Conservation (phyloP, 2,329 filamentous ascomycete species). For the Exophiala sp. region DNA sequence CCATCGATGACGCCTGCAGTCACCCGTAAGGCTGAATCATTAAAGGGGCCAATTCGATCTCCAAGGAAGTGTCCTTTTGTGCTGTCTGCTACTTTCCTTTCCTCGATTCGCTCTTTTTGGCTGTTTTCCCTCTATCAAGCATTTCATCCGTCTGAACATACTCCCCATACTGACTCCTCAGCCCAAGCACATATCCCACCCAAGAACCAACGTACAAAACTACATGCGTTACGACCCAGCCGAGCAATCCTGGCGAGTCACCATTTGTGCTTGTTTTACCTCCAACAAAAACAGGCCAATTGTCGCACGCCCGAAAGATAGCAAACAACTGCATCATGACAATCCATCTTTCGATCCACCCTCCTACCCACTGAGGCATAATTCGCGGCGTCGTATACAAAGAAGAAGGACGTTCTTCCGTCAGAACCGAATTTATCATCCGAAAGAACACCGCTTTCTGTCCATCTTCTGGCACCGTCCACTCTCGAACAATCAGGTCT, state of each 20-base stretch:
- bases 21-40: too few relatives aligned
- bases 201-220: slow-evolving; percentile 3
- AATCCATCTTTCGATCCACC: slow-evolving; percentile 15
- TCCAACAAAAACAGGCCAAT: slow-evolving; percentile 18
- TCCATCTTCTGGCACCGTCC: slow-evolving; percentile 46
- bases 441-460: slow-evolving; percentile 50
- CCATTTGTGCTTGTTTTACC: neutral
- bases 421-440: slow-evolving; percentile 41
- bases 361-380: slow-evolving; percentile 1
- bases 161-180: slow-evolving; percentile 14
- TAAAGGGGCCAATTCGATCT: too few relatives aligned
- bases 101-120: neutral
- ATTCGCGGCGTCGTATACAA: slow-evolving; percentile 6
- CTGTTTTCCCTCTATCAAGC: neutral
- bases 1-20: too few relatives aligned
- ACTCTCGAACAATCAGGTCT: slow-evolving; percentile 46
- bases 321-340: slow-evolving; percentile 15
- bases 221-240: slow-evolving; percentile 18
- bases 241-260: slow-evolving; percentile 2
- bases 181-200: slow-evolving; percentile 11
- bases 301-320: slow-evolving; percentile 20
- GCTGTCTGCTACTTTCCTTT: neutral
- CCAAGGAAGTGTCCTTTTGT: neutral
- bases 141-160: slow-evolving; percentile 11
- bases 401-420: slow-evolving; percentile 13